Evolutionary conservation across 129 eudicot species (phyloP).

Genomic region (Silybum marianum): DNA sequence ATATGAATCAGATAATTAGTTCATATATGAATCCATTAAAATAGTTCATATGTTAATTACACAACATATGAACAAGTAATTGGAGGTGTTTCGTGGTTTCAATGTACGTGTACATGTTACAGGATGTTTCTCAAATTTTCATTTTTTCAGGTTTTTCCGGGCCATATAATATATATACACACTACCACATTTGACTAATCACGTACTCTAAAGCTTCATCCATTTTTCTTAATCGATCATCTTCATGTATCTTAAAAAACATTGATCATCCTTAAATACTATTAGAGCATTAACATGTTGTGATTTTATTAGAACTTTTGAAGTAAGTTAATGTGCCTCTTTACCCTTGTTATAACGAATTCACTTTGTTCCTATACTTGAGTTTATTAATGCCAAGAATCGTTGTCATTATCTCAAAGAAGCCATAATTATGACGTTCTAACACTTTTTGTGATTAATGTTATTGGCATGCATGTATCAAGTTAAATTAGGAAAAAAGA

Average conservation of each 20-base stretch:
- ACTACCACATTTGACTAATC: too few species aligned
- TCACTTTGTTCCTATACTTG: not conserved
- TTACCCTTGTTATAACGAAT: not conserved
- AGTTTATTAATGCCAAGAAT: not conserved
- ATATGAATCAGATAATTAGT: too few species aligned
- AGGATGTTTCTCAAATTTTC: too few species aligned
- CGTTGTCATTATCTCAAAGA: not conserved
- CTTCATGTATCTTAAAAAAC: not conserved
- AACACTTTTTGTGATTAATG: not conserved
- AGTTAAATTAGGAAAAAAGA: not conserved
- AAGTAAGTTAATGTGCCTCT: not conserved
- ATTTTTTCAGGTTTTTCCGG: too few species aligned
- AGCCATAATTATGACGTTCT: not conserved
- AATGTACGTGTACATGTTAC: too few species aligned
- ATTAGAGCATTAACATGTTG: not conserved
- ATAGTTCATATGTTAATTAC: too few species aligned
- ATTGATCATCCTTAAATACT: not conserved
- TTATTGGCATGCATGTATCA: not conserved
- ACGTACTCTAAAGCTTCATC: conserved; percentile 4
- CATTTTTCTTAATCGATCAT: not conserved
- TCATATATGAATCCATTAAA: too few species aligned
- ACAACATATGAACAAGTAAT: too few species aligned
- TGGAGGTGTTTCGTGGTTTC: too few species aligned
- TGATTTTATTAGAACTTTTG: not conserved
- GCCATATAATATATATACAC: too few species aligned